Evolutionary conservation across 495 filamentous ascomycete species (phyloP).

Genomic region (Talaromyces borbonicus): DNA sequence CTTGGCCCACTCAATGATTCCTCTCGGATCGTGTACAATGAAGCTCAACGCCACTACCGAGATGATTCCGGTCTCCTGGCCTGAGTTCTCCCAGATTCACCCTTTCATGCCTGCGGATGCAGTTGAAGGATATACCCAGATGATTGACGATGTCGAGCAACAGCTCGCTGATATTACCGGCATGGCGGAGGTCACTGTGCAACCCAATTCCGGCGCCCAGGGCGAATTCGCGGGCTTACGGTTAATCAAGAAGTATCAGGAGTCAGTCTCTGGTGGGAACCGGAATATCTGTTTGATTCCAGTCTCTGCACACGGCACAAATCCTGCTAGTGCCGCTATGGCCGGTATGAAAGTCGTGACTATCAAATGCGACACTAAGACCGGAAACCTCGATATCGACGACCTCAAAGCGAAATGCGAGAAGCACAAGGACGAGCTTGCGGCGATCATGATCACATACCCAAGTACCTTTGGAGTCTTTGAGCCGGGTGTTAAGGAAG

Average conservation of each 20-base stretch:
- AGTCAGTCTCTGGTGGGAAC: slow-evolving; percentile 52
- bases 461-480: slow-evolving; percentile 96
- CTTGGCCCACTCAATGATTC: slow-evolving; percentile 96
- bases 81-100: slow-evolving; percentile 79
- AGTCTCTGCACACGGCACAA: slow-evolving; percentile 94
- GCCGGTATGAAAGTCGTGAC: slow-evolving; percentile 94
- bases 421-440: slow-evolving; percentile 76
- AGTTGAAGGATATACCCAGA: slow-evolving; percentile 54
- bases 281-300: slow-evolving; percentile 95
- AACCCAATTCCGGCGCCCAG: slow-evolving; percentile 96
- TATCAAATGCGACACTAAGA: slow-evolving; percentile 80
- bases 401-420: slow-evolving; percentile 84
- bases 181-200: slow-evolving; percentile 81
- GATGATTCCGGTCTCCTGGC: slow-evolving; percentile 82
- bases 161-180: slow-evolving; percentile 84
- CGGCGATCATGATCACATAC: slow-evolving; percentile 97
- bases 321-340: slow-evolving; percentile 95
- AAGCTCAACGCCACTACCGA: slow-evolving; percentile 96
- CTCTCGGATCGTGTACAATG: slow-evolving; percentile 98
- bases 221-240: slow-evolving; percentile 95
- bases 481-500: slow-evolving; percentile 83
- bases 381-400: slow-evolving; percentile 80
- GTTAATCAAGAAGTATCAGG: slow-evolving; percentile 79
- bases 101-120: slow-evolving; percentile 61
- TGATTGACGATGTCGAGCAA: slow-evolving; percentile 62